These are phyloP conservation scores for Coprinopsis strossmayeri DNA, from an alignment of 768 basidiomycete species.

Conservation along the genomic window DNA sequence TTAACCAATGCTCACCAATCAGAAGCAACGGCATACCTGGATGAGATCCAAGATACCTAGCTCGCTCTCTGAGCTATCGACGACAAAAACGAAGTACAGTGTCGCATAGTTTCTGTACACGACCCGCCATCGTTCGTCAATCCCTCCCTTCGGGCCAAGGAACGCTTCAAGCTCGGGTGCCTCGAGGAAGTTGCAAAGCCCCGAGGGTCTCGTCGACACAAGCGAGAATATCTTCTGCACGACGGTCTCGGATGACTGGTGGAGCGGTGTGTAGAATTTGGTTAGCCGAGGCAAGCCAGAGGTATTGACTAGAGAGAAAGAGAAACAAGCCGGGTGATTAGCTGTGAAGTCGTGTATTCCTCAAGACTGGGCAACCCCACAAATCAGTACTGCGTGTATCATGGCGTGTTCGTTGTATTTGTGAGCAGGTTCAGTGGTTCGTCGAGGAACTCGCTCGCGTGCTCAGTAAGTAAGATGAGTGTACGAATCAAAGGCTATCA, in stretches of 20 bases:
- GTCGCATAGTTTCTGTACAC: constrained; percentile 97
- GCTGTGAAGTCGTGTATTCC: constrained; percentile 10
- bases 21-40: no score
- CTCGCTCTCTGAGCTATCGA: constrained; percentile 94
- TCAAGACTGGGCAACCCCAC: constrained; percentile 35
- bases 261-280: constrained; percentile 84
- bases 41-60: constrained; percentile 94
- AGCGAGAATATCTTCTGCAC: constrained; percentile 89
- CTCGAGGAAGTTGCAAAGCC: constrained; percentile 94
- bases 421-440: no score
- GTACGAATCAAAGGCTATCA: no score
- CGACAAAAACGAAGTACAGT: constrained; percentile 94
- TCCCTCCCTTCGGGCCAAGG: constrained; percentile 46
- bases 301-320: constrained; percentile 68
- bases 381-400: constrained; percentile 86
- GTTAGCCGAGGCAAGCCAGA: constrained; percentile 79
- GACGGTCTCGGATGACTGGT: constrained; percentile 59
- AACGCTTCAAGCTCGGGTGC: constrained; percentile 80
- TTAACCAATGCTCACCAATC: no score
- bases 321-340: no score
- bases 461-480: no score
- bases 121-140: constrained; percentile 68
- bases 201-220: constrained; percentile 71
- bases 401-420: no score
- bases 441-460: no score